Percentiles rank a stretch among this genome's conserved stretches.
phyloP scores from a whole-genome alignment of 139 green algal genomes.

The Haematococcus lacustris region DNA sequence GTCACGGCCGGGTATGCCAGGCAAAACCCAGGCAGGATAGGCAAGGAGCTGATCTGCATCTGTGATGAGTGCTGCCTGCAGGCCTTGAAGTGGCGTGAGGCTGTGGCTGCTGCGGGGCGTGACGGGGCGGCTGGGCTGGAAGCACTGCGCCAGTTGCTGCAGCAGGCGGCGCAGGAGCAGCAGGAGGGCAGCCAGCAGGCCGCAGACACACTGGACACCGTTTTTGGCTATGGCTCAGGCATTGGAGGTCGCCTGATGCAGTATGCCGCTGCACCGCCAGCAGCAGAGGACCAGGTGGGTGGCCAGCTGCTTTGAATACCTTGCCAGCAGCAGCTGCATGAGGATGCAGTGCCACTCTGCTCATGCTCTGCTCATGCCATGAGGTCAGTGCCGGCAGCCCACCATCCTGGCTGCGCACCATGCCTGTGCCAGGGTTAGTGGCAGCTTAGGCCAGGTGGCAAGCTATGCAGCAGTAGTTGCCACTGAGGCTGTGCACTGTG shows the following conservation, averaged over 20 bases:
- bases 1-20: no score
- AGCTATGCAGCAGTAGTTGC: no score
- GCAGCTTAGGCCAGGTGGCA: no score
- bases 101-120: not conserved
- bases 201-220: slow-evolving; percentile 12
- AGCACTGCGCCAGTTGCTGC: slow-evolving; percentile 4
- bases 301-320: not conserved
- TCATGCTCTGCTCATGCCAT: no score
- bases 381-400: no score
- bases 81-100: slow-evolving; percentile 16
- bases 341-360: not conserved
- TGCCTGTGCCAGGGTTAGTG: no score
- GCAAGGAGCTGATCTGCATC: no score
- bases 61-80: not conserved
- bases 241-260: slow-evolving; percentile 6
- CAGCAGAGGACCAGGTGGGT: not conserved
- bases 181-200: not conserved
- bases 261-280: not conserved
- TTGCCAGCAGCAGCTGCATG: not conserved
- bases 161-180: no score
- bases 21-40: no score
- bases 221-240: slow-evolving; percentile 5
- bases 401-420: no score
- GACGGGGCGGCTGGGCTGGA: not conserved
- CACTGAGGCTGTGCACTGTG: no score